phyloP scores from a whole-genome alignment of 345 rosid species.

The Lumnitzera littorea region DNA sequence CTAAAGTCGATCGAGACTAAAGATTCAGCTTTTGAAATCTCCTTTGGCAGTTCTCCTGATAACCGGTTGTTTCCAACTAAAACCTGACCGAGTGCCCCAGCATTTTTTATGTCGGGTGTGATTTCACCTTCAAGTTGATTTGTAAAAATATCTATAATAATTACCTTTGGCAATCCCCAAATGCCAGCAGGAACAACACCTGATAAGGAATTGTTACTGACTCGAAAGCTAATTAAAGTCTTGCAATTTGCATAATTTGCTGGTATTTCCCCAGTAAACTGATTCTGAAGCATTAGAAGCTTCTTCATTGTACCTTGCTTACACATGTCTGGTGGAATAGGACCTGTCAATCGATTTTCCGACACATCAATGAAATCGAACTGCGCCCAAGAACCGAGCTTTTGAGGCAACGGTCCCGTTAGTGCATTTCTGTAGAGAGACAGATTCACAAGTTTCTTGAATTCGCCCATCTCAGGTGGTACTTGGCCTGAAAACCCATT shows the following conservation, averaged over 20 bases:
- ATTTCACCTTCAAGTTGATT: constrained; percentile 60
- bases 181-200: constrained; percentile 71
- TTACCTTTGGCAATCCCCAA: constrained; percentile 67
- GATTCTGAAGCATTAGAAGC: constrained; percentile 68
- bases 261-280: constrained; percentile 70
- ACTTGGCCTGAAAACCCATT: constrained; percentile 61
- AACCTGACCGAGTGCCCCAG: constrained; percentile 42
- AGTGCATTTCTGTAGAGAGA: constrained; percentile 62
- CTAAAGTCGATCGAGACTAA: constrained; percentile 40
- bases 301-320: constrained; percentile 57
- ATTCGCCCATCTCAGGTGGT: constrained; percentile 65
- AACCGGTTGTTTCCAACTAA: constrained; percentile 42
- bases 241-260: constrained; percentile 49
- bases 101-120: constrained; percentile 47
- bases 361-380: constrained; percentile 78
- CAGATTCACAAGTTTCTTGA: constrained; percentile 49
- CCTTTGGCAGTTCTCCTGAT: constrained; percentile 63
- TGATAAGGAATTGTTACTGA: constrained; percentile 50
- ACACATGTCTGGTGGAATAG: constrained; percentile 89
- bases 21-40: constrained; percentile 42
- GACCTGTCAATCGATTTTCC: constrained; percentile 61
- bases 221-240: constrained; percentile 61
- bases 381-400: constrained; percentile 64
- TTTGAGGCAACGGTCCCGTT: constrained; percentile 62
- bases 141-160: constrained; percentile 50